These are phyloP conservation scores for Cinnamomum micranthum DNA, from an alignment of 164 flowering plant genomes.

Conservation along the genomic window DNA sequence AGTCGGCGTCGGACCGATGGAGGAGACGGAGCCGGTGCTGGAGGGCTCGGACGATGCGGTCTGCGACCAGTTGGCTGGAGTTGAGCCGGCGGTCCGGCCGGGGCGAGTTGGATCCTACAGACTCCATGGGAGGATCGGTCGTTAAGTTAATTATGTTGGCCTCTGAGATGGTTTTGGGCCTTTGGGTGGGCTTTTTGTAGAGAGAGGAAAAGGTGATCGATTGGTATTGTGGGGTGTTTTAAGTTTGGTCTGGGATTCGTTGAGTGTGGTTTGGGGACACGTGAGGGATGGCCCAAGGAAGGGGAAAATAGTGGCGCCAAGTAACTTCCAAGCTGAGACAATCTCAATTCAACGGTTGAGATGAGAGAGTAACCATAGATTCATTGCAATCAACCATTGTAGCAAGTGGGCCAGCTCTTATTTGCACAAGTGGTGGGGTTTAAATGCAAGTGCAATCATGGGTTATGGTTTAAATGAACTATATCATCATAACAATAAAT, in stretches of 20 bases:
- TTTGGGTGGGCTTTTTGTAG: neutral
- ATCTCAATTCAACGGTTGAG: too few relatives aligned
- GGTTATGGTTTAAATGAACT: too few relatives aligned
- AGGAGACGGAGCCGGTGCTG: conserved; percentile 73
- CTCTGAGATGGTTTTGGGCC: neutral
- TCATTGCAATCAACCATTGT: too few relatives aligned
- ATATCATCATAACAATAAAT: too few relatives aligned
- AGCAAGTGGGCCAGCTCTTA: too few relatives aligned
- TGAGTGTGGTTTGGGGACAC: conserved; percentile 34
- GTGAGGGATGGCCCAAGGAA: conserved; percentile 32
- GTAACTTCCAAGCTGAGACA: neutral
- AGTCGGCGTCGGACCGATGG: conserved; percentile 53
- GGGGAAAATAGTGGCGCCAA: neutral
- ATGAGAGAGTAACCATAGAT: too few relatives aligned
- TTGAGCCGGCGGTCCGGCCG: conserved; percentile 23
- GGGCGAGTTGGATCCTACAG: conserved; percentile 42
- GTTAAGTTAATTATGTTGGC: neutral
- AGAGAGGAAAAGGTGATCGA: neutral
- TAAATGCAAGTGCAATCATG: too few relatives aligned
- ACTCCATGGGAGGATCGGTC: conserved; percentile 24
- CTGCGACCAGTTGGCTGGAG: conserved; percentile 45
- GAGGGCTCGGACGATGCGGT: conserved; percentile 64
- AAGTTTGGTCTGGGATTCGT: conserved; percentile 21
- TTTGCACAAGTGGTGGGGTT: too few relatives aligned
- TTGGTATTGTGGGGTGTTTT: conserved; percentile 9